Percentiles rank a stretch among this genome's conserved stretches.
Conservation (phyloP, 78 protist genomes). For the Dictyostelium brefeldianum region DNA sequence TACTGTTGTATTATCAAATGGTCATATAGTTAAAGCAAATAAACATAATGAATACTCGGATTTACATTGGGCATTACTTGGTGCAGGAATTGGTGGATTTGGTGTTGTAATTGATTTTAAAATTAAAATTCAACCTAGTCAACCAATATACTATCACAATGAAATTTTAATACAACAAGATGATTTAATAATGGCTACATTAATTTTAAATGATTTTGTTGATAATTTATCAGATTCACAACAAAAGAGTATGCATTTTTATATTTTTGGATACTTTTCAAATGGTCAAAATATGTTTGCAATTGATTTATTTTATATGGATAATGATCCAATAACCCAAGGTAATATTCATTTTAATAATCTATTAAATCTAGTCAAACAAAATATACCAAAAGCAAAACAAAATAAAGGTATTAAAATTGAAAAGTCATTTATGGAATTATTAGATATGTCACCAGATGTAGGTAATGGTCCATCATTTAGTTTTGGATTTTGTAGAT, state of each 20-base stretch:
- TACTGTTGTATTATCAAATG: neutral
- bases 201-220: neutral
- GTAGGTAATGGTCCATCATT: neutral
- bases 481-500: no score
- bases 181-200: no score
- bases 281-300: neutral
- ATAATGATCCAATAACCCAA: neutral
- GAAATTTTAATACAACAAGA: neutral
- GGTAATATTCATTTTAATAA: neutral
- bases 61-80: conserved; percentile 30
- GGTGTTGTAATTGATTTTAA: neutral
- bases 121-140: neutral
- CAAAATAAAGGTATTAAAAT: neutral
- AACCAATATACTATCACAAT: neutral
- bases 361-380: neutral
- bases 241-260: neutral
- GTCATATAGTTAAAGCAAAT: neutral
- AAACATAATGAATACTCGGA: neutral
- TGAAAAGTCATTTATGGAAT: neutral
- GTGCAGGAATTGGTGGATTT: conserved; percentile 23
- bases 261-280: neutral
- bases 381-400: neutral
- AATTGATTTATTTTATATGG: neutral
- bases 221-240: neutral
- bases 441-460: neutral